These are phyloP conservation scores for Fraxinus baroniana DNA, from an alignment of 305 asterid genomes.

Conservation along the genomic window DNA sequence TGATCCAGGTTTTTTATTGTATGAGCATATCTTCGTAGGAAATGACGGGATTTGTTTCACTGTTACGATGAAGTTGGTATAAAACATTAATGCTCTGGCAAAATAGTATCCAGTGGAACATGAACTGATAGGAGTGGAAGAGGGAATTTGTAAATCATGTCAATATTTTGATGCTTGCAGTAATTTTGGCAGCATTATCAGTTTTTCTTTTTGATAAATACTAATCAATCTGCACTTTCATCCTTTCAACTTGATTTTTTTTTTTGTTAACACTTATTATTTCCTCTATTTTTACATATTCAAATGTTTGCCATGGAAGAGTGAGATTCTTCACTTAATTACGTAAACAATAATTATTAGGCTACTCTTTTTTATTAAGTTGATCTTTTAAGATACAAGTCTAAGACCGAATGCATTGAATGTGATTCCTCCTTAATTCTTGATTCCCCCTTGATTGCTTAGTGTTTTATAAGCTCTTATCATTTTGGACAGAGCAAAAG, in stretches of 20 bases:
- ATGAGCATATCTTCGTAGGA: neutral
- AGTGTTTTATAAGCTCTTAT: neutral
- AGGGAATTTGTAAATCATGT: constrained; percentile 13
- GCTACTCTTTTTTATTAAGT: neutral
- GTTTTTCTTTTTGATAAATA: neutral
- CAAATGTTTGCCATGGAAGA: neutral
- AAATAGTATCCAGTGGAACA: neutral
- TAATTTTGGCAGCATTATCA: neutral
- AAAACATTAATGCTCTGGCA: neutral
- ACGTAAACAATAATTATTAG: neutral
- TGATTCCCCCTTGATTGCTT: neutral
- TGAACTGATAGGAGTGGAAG: neutral
- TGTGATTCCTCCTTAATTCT: neutral
- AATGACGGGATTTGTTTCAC: neutral
- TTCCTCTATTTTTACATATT: neutral
- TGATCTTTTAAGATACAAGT: neutral
- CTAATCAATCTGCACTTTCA: neutral
- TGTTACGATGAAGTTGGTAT: neutral
- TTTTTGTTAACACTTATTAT: neutral
- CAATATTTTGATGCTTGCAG: constrained; percentile 4
- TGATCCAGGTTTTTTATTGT: neutral
- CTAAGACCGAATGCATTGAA: neutral
- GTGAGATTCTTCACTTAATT: neutral
- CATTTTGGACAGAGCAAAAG: neutral
- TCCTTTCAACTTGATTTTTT: neutral